Base-by-base conservation (phyloP, 1,284 basidiomycete genomes). In the Heterobasidion occidentale region DNA sequence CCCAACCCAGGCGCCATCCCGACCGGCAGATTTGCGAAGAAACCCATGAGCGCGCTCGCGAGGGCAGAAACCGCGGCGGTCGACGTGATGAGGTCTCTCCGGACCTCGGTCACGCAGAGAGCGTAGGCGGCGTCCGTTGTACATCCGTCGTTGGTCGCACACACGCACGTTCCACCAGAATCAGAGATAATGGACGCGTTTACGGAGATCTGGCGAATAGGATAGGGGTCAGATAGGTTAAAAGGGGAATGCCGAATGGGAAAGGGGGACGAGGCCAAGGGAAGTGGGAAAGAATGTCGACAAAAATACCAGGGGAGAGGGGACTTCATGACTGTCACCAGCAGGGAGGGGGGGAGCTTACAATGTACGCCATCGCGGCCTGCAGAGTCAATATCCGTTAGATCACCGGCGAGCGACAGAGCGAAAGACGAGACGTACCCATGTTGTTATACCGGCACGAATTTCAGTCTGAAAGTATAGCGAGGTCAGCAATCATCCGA, bases 121-220 rank as follows among this genome's bases (percentile, higher is more conserved):
- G 76, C 68, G 71, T 94, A 94, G 1, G 66, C 74, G 8, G 71
- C 59, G 67, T 93, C 84, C n/a, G 70, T 71, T 12, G 72, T 57
- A 63, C 86, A 88, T 20, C 73, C 67, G 65, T 82, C 77, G 42
- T 69, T 63, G 0, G 75, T 70, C 2, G 76, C 71, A 71, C 92
- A 94, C 52, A 82, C 86, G 67, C 92, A 94, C 3, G 91, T 85
- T 55, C 92, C 92, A 58, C 92, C 92, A 1, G 88, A 80, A 60
- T 84, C 80, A 7, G 83, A 78, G 38, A 94, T 68, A 64, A 94
- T 93, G 19, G 84, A 76, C 19, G 88, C 88, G 67, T 93, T 92
- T 63, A 94, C 88, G 47, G 90, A 90, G 63, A 93, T 92, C 85
- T 92, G 46, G 8, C 5, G 36, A 7, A 19, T 3, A 27, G 27